These are phyloP conservation scores for Colletotrichum abscissum DNA, from an alignment of 2,329 filamentous ascomycete genomes.

Conservation along the genomic window DNA sequence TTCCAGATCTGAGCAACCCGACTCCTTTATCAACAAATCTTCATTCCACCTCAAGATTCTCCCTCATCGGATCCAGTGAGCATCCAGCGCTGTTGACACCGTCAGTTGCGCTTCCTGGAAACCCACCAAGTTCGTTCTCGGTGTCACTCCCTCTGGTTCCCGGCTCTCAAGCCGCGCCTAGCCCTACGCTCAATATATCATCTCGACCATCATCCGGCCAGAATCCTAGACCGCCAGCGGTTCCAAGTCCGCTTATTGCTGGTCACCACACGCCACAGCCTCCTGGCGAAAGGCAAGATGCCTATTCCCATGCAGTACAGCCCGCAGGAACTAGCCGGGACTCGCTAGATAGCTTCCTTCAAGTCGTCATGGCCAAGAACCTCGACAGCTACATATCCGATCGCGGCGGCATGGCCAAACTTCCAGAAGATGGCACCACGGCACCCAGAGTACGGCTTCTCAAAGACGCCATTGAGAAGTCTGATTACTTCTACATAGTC, in stretches of 20 bases:
- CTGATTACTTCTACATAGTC: slow-evolving; percentile 73
- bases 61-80: not conserved
- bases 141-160: no score
- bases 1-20: not conserved
- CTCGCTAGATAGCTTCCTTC: not conserved
- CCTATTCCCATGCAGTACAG: not conserved
- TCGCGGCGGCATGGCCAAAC: not conserved
- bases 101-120: not conserved
- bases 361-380: slow-evolving; percentile 1
- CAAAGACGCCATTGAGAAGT: slow-evolving; percentile 61
- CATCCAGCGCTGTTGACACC: not conserved
- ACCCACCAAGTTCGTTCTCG: not conserved
- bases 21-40: not conserved
- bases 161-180: not conserved
- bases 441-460: slow-evolving; percentile 64
- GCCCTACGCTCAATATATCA: not conserved
- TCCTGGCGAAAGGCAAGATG: not conserved
- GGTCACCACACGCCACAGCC: not conserved
- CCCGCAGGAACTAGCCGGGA: not conserved
- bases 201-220: not conserved
- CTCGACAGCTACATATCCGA: not conserved
- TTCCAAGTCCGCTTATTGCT: not conserved
- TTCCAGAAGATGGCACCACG: slow-evolving; percentile 18
- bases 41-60: not conserved
- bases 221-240: not conserved